Evolutionary conservation across 768 basidiomycete species (phyloP).

Genomic region (Strobilomyces dryophilus): DNA sequence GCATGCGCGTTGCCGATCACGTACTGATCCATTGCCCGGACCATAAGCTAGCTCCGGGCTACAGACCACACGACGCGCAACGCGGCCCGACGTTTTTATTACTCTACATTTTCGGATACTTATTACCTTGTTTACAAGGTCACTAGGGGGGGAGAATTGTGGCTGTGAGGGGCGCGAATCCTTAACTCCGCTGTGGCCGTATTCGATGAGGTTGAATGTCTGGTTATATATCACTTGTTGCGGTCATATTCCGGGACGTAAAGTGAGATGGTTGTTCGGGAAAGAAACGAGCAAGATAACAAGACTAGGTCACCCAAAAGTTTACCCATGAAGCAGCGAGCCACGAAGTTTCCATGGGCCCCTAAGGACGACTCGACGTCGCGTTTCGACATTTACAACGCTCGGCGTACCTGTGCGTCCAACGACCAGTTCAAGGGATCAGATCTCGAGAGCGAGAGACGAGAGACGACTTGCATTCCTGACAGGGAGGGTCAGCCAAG

Average conservation of each 20-base stretch:
- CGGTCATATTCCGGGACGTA: conserved; percentile 42
- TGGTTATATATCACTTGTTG: conserved; percentile 47
- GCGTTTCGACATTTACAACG: not conserved
- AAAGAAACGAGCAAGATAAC: not conserved
- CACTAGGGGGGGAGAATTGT: no score
- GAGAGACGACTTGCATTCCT: conserved; percentile 27
- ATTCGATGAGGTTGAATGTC: conserved; percentile 44
- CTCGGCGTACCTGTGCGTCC: conserved; percentile 23
- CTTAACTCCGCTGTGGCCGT: conserved; percentile 44
- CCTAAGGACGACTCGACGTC: conserved; percentile 39
- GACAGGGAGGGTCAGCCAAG: conserved; percentile 1
- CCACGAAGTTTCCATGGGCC: conserved; percentile 60
- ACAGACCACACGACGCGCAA: no score
- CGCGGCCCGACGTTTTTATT: no score
- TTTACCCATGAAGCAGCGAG: conserved; percentile 59
- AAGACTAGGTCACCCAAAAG: not conserved
- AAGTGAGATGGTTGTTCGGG: conserved; percentile 64
- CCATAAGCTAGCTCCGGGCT: no score
- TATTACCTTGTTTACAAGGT: no score
- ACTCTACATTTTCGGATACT: no score
- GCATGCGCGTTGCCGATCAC: no score
- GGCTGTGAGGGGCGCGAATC: no score
- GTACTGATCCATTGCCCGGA: no score
- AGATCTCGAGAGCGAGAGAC: not conserved
- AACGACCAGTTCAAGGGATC: not conserved